Base-by-base conservation (phyloP, 2,329 filamentous ascomycete species). In the Monascus ruber region DNA sequence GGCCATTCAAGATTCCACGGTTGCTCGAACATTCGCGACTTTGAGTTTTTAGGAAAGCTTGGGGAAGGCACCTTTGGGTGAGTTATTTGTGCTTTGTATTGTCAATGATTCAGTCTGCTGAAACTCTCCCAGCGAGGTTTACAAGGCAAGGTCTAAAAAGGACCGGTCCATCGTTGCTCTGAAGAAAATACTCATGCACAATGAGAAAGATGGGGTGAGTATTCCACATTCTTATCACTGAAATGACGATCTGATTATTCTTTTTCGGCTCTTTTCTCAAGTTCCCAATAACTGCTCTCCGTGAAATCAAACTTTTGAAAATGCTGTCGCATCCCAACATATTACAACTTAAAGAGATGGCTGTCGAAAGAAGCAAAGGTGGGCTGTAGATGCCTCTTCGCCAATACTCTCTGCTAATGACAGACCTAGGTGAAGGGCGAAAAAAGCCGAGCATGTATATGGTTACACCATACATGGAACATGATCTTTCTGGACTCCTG, bases 161-260 rank as follows among this genome's bases (percentile, higher is more conserved):
- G 84, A 79, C 1, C 82, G 84, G 39, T 73, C 76, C 24, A 63
- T 89, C 34, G 83, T 94, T 44, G 91, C 91, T 4, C 65, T 98
- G 55, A 98, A 98, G 70, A 96, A 96, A 73, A 98, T 98, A 49
- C 78, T 98, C 49, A 95, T 96, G 85, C 91, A 96, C 62, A 94
- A 96, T 62, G 91, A 98, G 69, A 96, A 95, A 62, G 91, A 98
- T 64, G 91, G 91, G 36, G 81, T 85, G 65, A 52, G 79, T 28
- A 24, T 25, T 3, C 24, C 8, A 29, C 4, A 11, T 7, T 2
- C 2, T 38, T 10, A 34, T 25, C 28, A 28, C 28, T 24, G 35
- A 29, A 28, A 31, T 24, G 35, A 29, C 31, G 9, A 8, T 9
- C 34, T 42, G 27, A 35, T 26, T 2, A 35, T 5, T 36, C 5